Evolutionary conservation across 345 rosid species (phyloP).

Genomic region (Psidium friedrichsthalianum): DNA sequence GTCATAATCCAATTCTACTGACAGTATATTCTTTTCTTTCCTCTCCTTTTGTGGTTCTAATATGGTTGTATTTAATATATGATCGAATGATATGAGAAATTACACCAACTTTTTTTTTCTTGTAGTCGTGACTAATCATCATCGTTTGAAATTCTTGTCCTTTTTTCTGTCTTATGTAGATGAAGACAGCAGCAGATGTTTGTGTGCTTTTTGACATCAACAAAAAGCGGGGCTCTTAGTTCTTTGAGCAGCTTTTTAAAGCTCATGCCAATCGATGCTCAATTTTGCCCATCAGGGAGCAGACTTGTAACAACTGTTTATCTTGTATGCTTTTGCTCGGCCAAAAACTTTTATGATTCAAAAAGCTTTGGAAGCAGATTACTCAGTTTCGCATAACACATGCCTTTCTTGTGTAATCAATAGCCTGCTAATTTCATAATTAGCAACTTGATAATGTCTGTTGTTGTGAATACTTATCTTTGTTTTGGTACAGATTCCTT

Average conservation of each 20-base stretch:
- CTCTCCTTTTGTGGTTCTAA: background rate
- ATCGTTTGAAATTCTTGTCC: background rate
- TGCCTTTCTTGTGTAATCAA: background rate
- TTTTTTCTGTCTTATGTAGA: conserved; percentile 25
- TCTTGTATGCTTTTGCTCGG: background rate
- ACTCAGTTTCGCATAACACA: background rate
- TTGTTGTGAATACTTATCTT: background rate
- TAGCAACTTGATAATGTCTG: background rate
- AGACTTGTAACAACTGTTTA: background rate
- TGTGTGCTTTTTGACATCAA: conserved; percentile 72
- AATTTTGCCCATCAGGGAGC: background rate
- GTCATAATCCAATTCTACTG: background rate
- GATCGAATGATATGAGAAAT: background rate
- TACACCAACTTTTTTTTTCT: background rate
- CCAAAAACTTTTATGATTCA: background rate
- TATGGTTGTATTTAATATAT: background rate
- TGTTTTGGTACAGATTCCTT: background rate
- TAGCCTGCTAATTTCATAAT: background rate
- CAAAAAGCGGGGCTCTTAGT: conserved; percentile 38
- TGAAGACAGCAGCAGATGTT: conserved; percentile 92
- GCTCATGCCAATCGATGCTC: background rate
- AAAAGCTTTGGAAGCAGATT: background rate
- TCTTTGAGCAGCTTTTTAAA: background rate
- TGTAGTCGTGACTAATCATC: background rate
- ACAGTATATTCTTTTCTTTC: background rate